Base-by-base conservation (phyloP, 192 early-diverging fungal genomes). In the Coemansia interrupta region DNA sequence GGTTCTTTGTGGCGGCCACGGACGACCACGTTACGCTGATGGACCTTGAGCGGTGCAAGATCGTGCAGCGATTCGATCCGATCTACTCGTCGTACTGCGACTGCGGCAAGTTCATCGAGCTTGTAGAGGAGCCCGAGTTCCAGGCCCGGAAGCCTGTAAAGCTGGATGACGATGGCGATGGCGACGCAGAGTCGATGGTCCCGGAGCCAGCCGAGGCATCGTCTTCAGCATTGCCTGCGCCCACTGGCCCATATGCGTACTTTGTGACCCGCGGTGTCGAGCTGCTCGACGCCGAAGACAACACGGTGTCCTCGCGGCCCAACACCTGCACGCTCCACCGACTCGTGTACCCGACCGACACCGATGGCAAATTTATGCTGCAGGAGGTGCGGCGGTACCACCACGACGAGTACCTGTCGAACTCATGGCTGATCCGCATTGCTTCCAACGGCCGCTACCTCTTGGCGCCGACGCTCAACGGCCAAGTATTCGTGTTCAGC, bases 61-160 rank as follows among this genome's bases (percentile, higher is more conserved):
- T 82, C 42, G 57, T 87, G 29, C 84, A 85, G 55, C 63, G 78
- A 15, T 89, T 89, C 50, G 68, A 80, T 38, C 68, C 71, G 40
- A 82, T 93, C 20, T 97, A 92, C 72, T 92, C 92, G 6, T 94
- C 87, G 46, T 97, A 96, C 72, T 97, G 95, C 78, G 94, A 96
- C 68, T 96, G 91, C 60, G 91, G 84, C 45, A 94, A 93, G 74
- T 90, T 96, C 57, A 87, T 96, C 42, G 72, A 86, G 49, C 83
- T 78, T 53, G 61, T 90, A 10, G 91, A 93, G 54, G 58, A 68
- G 46, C 75, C 75, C 5, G 20, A 63, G n/a, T 58, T 62, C 26
- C 68, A 72, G 75, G 74, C 42, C 60, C 72, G 36, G 30, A 66
- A 47, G 38, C 81, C 60, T 18, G 71, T 55, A 7, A 65, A 56